A percentile compares a stretch with the other conserved stretches of the same genome.
Conservation (phyloP, 352 stramenopile genomes). For the Phytophthora uliginosa region DNA sequence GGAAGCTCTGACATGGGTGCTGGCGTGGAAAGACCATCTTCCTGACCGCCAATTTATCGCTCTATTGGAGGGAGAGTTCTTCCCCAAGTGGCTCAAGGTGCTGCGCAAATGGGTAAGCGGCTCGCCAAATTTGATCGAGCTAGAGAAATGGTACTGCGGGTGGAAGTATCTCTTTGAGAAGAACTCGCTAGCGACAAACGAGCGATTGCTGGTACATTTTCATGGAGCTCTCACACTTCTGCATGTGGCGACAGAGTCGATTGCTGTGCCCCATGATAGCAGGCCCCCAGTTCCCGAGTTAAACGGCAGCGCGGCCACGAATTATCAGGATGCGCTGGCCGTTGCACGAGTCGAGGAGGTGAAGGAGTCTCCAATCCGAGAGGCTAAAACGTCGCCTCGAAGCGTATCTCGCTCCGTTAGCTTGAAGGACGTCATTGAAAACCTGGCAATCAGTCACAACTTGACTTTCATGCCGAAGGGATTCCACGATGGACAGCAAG, state of each 20-base stretch:
- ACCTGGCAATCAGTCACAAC: conserved; percentile 81
- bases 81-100: conserved; percentile 91
- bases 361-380: conserved; percentile 24
- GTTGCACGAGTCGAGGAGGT: conserved; percentile 48
- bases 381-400: conserved; percentile 30
- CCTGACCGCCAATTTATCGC: conserved; percentile 81
- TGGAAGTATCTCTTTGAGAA: conserved; percentile 89
- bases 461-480: conserved; percentile 87
- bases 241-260: conserved; percentile 47
- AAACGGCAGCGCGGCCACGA: conserved; percentile 58
- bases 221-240: conserved; percentile 80
- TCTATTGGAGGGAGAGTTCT: conserved; percentile 93
- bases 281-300: conserved; percentile 54
- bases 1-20: conserved; percentile 71
- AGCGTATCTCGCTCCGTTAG: conserved; percentile 61
- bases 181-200: conserved; percentile 59
- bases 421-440: conserved; percentile 88
- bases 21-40: conserved; percentile 79
- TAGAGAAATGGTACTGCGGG: conserved; percentile 87
- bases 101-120: conserved; percentile 81
- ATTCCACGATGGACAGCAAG: conserved; percentile 79
- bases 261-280: conserved; percentile 17
- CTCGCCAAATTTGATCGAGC: conserved; percentile 61
- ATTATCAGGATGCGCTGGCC: conserved; percentile 84
- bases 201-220: conserved; percentile 82